Evolutionary conservation across 2,329 filamentous ascomycete genomes (phyloP).

Genomic region (Aureobasidium melanogenum): DNA sequence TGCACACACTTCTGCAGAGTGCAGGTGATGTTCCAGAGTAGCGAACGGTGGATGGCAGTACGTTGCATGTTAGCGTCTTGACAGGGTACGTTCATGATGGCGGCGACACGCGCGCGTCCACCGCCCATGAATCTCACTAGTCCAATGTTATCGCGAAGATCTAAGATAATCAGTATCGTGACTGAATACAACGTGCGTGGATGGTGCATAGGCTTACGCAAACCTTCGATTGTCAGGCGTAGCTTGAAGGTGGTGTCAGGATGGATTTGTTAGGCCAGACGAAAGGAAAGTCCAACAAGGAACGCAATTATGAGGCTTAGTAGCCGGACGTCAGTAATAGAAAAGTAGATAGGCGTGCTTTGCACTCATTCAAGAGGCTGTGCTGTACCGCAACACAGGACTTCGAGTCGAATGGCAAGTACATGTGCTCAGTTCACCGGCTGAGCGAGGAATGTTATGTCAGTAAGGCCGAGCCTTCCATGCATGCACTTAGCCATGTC

Average conservation of each 20-base stretch:
- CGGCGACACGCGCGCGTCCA: not conserved
- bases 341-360: not conserved
- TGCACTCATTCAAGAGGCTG: not conserved
- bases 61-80: not conserved
- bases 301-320: not conserved
- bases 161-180: not conserved
- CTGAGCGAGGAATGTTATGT: not conserved
- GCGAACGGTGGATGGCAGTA: not conserved
- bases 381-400: not conserved
- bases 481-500: not conserved
- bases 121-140: not conserved
- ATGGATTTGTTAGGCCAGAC: no score
- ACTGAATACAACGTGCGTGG: not conserved
- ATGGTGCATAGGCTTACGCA: not conserved
- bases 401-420: not conserved
- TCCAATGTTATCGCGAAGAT: not conserved
- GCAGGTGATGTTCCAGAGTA: not conserved
- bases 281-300: no score
- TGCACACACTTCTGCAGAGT: not conserved
- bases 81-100: not conserved
- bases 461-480: not conserved
- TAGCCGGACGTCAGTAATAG: not conserved
- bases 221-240: no score
- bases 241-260: no score
- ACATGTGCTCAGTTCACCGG: not conserved